phyloP scores from a whole-genome alignment of 352 stramenopile genomes.

The Globisporangium mamillatum region DNA sequence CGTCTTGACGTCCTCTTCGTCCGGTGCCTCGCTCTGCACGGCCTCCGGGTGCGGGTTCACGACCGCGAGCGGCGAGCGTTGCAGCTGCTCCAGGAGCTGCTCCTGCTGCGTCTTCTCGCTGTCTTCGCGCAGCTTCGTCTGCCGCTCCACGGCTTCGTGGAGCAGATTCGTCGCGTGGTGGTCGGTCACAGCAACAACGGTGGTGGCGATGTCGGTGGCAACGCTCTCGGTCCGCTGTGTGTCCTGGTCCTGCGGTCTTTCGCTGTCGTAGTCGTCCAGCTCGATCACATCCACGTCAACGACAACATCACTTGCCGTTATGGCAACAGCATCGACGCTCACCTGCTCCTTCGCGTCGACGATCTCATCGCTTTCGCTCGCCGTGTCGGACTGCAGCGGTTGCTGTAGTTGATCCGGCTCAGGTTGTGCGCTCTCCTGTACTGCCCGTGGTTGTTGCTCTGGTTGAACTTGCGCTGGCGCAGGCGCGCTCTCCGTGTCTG shows the following conservation, averaged over 20 bases:
- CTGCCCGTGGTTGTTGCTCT: not conserved
- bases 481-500: not conserved
- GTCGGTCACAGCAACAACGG: not conserved
- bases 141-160: constrained; percentile 19
- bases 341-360: not conserved
- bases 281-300: not conserved
- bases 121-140: constrained; percentile 11
- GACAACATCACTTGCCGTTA: not conserved
- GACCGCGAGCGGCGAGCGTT: not conserved
- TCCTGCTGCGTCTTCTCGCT: not conserved
- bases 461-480: not conserved
- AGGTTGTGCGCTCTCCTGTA: not conserved
- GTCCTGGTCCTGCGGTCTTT: not conserved
- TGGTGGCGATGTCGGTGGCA: no score
- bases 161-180: constrained; percentile 20
- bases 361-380: not conserved
- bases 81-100: not conserved
- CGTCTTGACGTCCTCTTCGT: constrained; percentile 18
- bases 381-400: not conserved
- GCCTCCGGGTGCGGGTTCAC: constrained; percentile 15
- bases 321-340: not conserved
- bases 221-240: not conserved
- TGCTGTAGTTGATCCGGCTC: not conserved
- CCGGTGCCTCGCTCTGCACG: constrained; percentile 11
- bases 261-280: not conserved